These are phyloP conservation scores for Talaromyces sp. DNA, from an alignment of 2,329 filamentous ascomycete species.

Conservation along the genomic window DNA sequence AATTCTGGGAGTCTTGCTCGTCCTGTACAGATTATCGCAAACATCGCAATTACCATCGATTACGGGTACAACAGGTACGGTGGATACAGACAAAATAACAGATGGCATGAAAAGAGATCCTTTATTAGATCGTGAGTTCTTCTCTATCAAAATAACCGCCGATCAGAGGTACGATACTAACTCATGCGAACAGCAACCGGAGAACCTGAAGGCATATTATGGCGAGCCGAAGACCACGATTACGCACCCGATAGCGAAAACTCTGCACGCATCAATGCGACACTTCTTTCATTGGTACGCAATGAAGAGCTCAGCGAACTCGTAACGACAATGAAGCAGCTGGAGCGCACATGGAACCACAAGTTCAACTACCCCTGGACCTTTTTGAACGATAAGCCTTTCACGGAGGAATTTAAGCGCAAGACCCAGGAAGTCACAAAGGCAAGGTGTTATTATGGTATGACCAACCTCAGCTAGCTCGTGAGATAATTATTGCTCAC, in stretches of 20 bases:
- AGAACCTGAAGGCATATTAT: constrained; percentile 75
- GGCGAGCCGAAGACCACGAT: constrained; percentile 67
- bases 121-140: constrained; percentile 72
- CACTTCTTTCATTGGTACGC: constrained; percentile 83
- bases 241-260: constrained; percentile 74
- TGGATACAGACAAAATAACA: constrained; percentile 21
- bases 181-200: constrained; percentile 63
- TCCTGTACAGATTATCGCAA: constrained; percentile 63
- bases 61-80: constrained; percentile 38
- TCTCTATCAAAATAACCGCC: constrained; percentile 14
- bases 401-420: constrained; percentile 87
- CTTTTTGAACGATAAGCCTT: constrained; percentile 96
- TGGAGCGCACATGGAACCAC: constrained; percentile 93
- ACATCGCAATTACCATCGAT: constrained; percentile 31
- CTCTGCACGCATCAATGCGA: constrained; percentile 86
- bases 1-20: constrained; percentile 44
- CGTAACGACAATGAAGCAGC: constrained; percentile 81
- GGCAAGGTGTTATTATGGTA: constrained; percentile 81
- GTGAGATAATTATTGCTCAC: constrained; percentile 24
- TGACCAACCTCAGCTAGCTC: constrained; percentile 19
- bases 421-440: constrained; percentile 79
- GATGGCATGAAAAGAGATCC: constrained; percentile 73
- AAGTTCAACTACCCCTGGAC: constrained; percentile 99
- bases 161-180: constrained; percentile 19
- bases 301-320: constrained; percentile 85